A percentile compares a stretch with the other conserved stretches of the same genome.
Conservation (phyloP, 345 rosid species). For the Eucalyptus victrix region DNA sequence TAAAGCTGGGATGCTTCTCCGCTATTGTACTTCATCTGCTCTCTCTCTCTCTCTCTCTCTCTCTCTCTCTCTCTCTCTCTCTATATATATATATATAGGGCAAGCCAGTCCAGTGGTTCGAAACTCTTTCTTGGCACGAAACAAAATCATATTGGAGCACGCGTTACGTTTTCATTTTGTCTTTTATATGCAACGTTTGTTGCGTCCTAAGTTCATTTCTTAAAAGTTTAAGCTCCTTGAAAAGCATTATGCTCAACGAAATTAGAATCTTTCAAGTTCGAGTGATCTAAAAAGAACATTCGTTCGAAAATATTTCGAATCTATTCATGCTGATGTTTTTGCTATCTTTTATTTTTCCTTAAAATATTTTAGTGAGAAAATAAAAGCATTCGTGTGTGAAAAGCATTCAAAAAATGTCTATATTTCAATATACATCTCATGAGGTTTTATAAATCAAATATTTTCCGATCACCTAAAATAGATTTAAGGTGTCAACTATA, state of each 20-base stretch:
- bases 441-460: neutral
- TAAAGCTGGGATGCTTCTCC: too few species aligned
- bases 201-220: neutral
- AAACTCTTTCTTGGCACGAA: neutral
- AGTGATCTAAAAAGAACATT: neutral
- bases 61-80: too few species aligned
- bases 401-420: neutral
- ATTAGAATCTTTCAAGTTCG: neutral
- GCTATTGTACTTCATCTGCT: too few species aligned
- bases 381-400: neutral
- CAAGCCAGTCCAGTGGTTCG: neutral
- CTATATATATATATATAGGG: accelerated
- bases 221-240: neutral
- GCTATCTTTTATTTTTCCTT: neutral
- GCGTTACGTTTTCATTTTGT: neutral
- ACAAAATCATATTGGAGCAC: neutral
- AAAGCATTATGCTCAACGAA: neutral
- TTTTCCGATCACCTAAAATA: neutral
- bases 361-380: neutral
- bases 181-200: neutral
- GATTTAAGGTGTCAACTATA: neutral
- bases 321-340: neutral
- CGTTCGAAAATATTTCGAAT: neutral
- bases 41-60: too few species aligned
- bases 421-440: neutral